phyloP scores from a whole-genome alignment of 2,329 filamentous ascomycete species.

The Capronia coronata region DNA sequence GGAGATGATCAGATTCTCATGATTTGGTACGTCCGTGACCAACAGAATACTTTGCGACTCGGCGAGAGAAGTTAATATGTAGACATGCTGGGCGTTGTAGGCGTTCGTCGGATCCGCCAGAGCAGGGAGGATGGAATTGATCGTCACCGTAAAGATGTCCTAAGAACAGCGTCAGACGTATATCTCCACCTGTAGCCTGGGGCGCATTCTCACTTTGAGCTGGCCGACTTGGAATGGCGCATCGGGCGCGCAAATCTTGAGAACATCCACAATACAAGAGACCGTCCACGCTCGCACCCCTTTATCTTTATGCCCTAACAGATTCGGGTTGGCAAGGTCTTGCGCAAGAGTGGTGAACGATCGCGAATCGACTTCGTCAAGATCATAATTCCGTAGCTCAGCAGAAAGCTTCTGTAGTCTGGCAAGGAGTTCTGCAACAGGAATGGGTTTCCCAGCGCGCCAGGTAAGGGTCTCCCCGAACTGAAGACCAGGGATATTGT shows the following conservation, averaged over 20 bases:
- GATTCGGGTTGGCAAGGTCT: slow-evolving; percentile 72
- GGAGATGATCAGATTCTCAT: slow-evolving; percentile 69
- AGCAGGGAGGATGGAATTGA: slow-evolving; percentile 74
- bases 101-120: slow-evolving; percentile 80
- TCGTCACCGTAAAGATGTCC: slow-evolving; percentile 90
- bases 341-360: slow-evolving; percentile 79
- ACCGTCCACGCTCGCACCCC: slow-evolving; percentile 85
- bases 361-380: slow-evolving; percentile 75
- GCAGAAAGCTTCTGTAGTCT: slow-evolving; percentile 73
- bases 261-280: slow-evolving; percentile 85
- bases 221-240: slow-evolving; percentile 87
- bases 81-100: slow-evolving; percentile 89
- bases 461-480: slow-evolving; percentile 87
- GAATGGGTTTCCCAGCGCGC: slow-evolving; percentile 83
- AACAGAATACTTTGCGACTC: slow-evolving; percentile 93
- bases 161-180: slow-evolving; percentile 34
- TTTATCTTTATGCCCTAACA: slow-evolving; percentile 85
- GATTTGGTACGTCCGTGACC: slow-evolving; percentile 76
- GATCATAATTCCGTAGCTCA: slow-evolving; percentile 78
- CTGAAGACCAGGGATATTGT: slow-evolving; percentile 45
- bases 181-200: not conserved
- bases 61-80: slow-evolving; percentile 78
- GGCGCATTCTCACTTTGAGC: slow-evolving; percentile 61
- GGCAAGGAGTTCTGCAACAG: slow-evolving; percentile 71
- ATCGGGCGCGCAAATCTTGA: slow-evolving; percentile 87